Evolutionary conservation across 495 filamentous ascomycete genomes (phyloP), one percentile per base, ranked within the genome.

Genomic region (Entonaema liquescens): DNA sequence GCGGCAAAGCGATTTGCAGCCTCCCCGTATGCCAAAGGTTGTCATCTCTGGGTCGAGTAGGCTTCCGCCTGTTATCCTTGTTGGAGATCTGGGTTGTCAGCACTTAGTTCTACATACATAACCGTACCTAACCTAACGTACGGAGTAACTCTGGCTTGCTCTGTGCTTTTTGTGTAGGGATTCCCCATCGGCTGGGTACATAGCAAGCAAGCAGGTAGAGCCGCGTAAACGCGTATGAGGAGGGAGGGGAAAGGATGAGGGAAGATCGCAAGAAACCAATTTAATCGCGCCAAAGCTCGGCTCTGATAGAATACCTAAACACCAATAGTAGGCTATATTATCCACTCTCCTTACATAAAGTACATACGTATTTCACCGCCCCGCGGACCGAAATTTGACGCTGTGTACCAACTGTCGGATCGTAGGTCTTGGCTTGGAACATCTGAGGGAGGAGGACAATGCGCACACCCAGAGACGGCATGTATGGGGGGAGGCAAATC

Each of bases 231-330:
- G 49, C 26, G 25, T 13, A 29, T 15, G 49, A 29, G 49, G n/a
- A 9, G 23, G 49, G 49, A 2, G 49, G 0, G 9, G 21, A 23
- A 26, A 2, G 12, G 21, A 25, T n/a, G n/a, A n/a, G n/a, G n/a
- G 44, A 50, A 8, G 44, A 25, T 50, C 19, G 44, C 19, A 25
- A 9, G 44, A 25, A 28, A 9, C 31, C 55, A 58, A 65, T 58
- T 52, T 36, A 50, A 65, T 49, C 49, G 65, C 19, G 28, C 57
- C 57, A 67, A 17, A 67, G 4, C 9, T 60, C 56, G 47, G 54
- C 44, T 59, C 9, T 33, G 21, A 35, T 11, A 19, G 36, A 38
- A 31, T 5, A n/a, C n/a, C n/a, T n/a, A n/a, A n/a, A n/a, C n/a
- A n/a, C n/a, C 1, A 29, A 6, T 17, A 31, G 17, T 49, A 21